phyloP scores from a whole-genome alignment of 2,329 filamentous ascomycete genomes.

The Cladosporium velox region DNA sequence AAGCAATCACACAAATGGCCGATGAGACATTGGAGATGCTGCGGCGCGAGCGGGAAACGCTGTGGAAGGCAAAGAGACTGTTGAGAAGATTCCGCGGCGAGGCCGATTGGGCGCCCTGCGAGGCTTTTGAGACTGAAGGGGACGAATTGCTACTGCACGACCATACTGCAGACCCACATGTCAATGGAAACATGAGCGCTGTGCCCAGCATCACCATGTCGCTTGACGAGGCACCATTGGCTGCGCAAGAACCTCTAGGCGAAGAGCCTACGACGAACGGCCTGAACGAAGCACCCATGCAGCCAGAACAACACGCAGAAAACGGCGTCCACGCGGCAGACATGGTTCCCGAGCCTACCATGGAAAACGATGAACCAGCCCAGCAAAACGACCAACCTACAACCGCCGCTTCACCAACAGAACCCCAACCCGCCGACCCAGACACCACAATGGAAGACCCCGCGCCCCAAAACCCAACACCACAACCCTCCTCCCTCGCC shows the following conservation, averaged over 20 bases:
- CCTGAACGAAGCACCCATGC: conserved; percentile 20
- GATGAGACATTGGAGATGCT: conserved; percentile 69
- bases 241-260: conserved; percentile 13
- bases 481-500: neutral
- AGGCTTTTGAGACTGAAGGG: conserved; percentile 52
- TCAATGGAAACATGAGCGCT: conserved; percentile 24
- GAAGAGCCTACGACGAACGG: conserved; percentile 8
- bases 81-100: conserved; percentile 75
- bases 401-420: neutral
- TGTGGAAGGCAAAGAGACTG: conserved; percentile 74
- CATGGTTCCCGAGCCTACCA: conserved; percentile 22
- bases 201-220: conserved; percentile 28
- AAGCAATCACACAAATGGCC: conserved; percentile 70
- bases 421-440: neutral
- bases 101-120: conserved; percentile 64
- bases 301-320: conserved; percentile 10
- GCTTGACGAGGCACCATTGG: conserved; percentile 22
- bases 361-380: neutral
- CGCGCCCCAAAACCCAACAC: conserved; percentile 8
- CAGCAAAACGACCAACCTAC: neutral
- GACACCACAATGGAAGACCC: conserved; percentile 21
- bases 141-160: conserved; percentile 44
- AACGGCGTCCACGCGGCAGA: conserved; percentile 31
- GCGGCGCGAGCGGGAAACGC: conserved; percentile 70
- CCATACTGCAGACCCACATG: conserved; percentile 8